phyloP scores from a whole-genome alignment of 345 rosid genomes.

The Theobroma cacao region DNA sequence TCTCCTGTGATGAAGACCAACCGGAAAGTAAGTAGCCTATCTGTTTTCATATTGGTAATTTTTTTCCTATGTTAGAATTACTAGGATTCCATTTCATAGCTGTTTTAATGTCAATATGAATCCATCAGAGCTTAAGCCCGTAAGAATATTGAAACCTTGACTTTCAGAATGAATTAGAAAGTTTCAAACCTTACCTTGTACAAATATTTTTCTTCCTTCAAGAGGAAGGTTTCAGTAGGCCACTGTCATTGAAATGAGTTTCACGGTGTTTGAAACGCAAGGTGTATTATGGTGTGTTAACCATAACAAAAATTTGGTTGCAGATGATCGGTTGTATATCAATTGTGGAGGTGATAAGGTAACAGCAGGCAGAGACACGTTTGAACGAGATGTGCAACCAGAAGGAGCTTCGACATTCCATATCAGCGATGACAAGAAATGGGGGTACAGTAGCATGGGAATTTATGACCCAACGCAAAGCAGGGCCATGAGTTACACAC shows the following conservation, averaged over 20 bases:
- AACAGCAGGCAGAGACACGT: background rate
- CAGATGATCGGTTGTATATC: constrained; percentile 5
- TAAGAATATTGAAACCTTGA: background rate
- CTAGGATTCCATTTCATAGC: too few relatives aligned
- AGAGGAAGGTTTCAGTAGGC: background rate
- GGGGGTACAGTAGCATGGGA: constrained; percentile 11
- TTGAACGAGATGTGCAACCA: background rate
- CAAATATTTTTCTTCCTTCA: too few relatives aligned
- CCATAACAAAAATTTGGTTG: background rate
- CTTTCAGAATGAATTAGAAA: background rate
- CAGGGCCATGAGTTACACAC: background rate
- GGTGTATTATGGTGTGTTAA: background rate
- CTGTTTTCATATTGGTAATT: background rate
- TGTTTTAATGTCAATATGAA: background rate
- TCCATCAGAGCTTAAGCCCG: background rate
- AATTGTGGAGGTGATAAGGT: constrained; percentile 12
- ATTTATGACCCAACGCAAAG: background rate
- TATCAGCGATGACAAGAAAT: constrained; percentile 10
- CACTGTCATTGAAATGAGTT: background rate
- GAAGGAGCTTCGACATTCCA: constrained; percentile 9
- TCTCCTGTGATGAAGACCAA: constrained; percentile 4
- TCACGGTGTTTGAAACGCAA: background rate
- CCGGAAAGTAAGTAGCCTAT: constrained; percentile 3
- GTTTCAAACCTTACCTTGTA: background rate
- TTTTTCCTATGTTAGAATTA: background rate